Evolutionary conservation across 352 stramenopile genomes (phyloP).

Genomic region (Globisporangium heterothallicum): DNA sequence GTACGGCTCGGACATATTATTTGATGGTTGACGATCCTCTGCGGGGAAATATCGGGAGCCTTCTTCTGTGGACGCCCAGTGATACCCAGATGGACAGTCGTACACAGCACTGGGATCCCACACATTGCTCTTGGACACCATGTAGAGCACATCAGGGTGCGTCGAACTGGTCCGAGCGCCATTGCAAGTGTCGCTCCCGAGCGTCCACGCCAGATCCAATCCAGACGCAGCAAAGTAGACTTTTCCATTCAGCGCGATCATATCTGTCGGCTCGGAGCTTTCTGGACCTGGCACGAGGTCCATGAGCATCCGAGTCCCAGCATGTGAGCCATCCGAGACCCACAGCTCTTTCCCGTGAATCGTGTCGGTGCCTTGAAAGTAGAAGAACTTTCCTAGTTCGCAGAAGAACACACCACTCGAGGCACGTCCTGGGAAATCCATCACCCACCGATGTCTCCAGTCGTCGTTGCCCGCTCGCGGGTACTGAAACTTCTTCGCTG

Average conservation of each 20-base stretch:
- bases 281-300: conserved; percentile 52
- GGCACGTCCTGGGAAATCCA: conserved; percentile 8
- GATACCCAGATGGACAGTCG: conserved; percentile 70
- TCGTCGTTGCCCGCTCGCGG: conserved; percentile 12
- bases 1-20: conserved; percentile 24
- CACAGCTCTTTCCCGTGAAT: conserved; percentile 61
- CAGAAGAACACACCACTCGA: conserved; percentile 13
- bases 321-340: conserved; percentile 38
- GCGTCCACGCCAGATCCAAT: conserved; percentile 47
- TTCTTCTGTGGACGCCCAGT: conserved; percentile 59
- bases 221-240: conserved; percentile 71
- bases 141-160: conserved; percentile 39
- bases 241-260: conserved; percentile 34
- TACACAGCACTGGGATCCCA: conserved; percentile 44
- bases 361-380: conserved; percentile 40
- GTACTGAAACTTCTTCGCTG: conserved; percentile 10
- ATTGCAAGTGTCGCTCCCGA: conserved; percentile 32
- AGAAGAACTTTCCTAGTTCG: conserved; percentile 22
- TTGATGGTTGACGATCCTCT: not conserved
- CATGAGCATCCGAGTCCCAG: conserved; percentile 38
- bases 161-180: conserved; percentile 35
- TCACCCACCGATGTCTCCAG: conserved; percentile 22
- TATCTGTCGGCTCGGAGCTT: conserved; percentile 28
- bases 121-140: conserved; percentile 35
- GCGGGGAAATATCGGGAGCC: conserved; percentile 16